A percentile compares a stretch with the other conserved stretches of the same genome.
Evolutionary conservation across 371 early-diverging fungal species (phyloP).

Genomic region (Mucor racemosus): DNA sequence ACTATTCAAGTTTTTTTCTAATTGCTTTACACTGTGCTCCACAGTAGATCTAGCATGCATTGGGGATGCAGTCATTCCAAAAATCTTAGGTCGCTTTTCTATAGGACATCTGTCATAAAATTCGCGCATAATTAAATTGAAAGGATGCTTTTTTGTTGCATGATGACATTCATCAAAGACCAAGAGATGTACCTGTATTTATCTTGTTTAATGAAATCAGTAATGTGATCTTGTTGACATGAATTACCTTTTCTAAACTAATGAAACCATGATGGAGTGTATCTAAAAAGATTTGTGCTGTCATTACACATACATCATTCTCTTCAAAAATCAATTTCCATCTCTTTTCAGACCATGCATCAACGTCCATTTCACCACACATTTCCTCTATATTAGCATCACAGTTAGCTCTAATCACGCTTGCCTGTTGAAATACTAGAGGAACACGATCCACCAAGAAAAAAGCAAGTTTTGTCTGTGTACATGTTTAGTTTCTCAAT

Average conservation of each 20-base stretch:
- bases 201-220: not conserved
- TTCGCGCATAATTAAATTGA: slow-evolving; percentile 83
- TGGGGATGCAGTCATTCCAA: slow-evolving; percentile 96
- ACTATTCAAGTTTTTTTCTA: slow-evolving; percentile 73
- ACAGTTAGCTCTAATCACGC: slow-evolving; percentile 70
- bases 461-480: slow-evolving; percentile 60
- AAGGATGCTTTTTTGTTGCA: slow-evolving; percentile 81
- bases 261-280: slow-evolving; percentile 74
- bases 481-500: not conserved
- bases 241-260: slow-evolving; percentile 60
- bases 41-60: slow-evolving; percentile 55
- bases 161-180: slow-evolving; percentile 97
- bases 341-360: slow-evolving; percentile 59
- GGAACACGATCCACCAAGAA: slow-evolving; percentile 90
- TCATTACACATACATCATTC: slow-evolving; percentile 84
- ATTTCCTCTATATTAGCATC: slow-evolving; percentile 61
- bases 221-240: not conserved
- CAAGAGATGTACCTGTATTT: slow-evolving; percentile 68
- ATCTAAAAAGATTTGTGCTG: slow-evolving; percentile 84
- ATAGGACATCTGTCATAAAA: slow-evolving; percentile 69
- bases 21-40: slow-evolving; percentile 50
- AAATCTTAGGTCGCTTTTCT: slow-evolving; percentile 74
- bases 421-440: slow-evolving; percentile 85
- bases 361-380: slow-evolving; percentile 73
- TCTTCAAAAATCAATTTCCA: slow-evolving; percentile 67